phyloP scores from a whole-genome alignment of 805 yeast species.

The Helenozyma baotianmanensis region DNA sequence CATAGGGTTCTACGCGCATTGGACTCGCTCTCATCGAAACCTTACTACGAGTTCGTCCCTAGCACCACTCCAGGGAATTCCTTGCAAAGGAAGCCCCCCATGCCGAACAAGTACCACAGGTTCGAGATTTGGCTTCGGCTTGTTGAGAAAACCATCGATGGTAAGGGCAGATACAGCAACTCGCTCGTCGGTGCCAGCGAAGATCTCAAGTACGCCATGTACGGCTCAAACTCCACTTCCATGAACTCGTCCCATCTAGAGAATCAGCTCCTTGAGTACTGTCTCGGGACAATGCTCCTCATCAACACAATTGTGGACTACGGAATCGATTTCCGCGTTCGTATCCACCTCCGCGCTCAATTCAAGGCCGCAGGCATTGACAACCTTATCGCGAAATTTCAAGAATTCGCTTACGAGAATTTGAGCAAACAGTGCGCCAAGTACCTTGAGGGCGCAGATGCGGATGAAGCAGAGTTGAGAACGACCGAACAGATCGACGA shows the following conservation, averaged over 20 bases:
- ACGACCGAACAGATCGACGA: constrained; percentile 29
- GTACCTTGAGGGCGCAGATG: constrained; percentile 52
- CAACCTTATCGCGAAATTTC: constrained; percentile 15
- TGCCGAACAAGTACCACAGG: constrained; percentile 37
- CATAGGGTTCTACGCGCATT: constrained; percentile 54
- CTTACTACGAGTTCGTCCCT: constrained; percentile 35
- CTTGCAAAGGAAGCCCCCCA: constrained; percentile 33
- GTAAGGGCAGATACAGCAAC: constrained; percentile 80
- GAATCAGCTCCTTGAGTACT: constrained; percentile 63
- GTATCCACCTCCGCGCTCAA: constrained; percentile 56
- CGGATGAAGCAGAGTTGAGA: constrained; percentile 48
- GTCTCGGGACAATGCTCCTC: constrained; percentile 64
- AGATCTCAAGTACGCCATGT: constrained; percentile 47
- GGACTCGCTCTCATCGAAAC: constrained; percentile 37
- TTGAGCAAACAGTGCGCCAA: constrained; percentile 63
- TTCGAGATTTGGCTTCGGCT: constrained; percentile 69
- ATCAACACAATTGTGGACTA: constrained; percentile 57
- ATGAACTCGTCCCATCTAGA: constrained; percentile 45
- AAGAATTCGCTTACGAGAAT: constrained; percentile 48
- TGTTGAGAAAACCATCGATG: constrained; percentile 67
- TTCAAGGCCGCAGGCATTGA: constrained; percentile 23
- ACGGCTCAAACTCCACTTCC: constrained; percentile 29
- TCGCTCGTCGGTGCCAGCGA: constrained; percentile 90
- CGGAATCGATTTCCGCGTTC: constrained; percentile 39
- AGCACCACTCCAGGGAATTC: neutral